Conservation (phyloP, 2,329 filamentous ascomycete species). For the Chaetomiaceae sp. region DNA sequence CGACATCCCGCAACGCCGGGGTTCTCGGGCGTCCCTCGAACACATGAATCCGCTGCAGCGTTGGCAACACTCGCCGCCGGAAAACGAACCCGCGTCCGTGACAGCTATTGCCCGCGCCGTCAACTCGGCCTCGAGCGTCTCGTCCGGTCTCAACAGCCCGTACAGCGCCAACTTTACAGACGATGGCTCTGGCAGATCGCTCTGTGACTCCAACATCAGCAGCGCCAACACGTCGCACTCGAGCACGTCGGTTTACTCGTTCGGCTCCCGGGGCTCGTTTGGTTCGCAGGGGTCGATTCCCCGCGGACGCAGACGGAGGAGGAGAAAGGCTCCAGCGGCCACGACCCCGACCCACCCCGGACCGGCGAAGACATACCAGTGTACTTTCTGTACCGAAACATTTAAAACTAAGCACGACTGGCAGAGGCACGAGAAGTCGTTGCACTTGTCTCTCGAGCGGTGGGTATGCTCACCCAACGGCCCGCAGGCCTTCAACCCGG, state of each 20-base stretch:
- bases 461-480: conserved; percentile 63
- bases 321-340: conserved; percentile 39
- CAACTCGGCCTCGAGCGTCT: conserved; percentile 47
- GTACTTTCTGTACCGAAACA: conserved; percentile 65
- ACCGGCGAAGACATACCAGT: conserved; percentile 57
- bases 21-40: conserved; percentile 47
- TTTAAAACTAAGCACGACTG: conserved; percentile 66
- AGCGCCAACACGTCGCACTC: conserved; percentile 59
- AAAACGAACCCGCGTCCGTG: conserved; percentile 57
- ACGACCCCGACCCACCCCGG: conserved; percentile 30
- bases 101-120: conserved; percentile 56
- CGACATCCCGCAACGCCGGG: conserved; percentile 64
- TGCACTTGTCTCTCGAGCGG: conserved; percentile 59
- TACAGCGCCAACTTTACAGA: conserved; percentile 56
- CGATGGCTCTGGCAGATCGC: conserved; percentile 55
- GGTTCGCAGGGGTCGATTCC: conserved; percentile 33
- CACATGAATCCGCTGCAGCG: conserved; percentile 55
- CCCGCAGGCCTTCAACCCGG: conserved; percentile 51
- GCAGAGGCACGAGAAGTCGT: conserved; percentile 66
- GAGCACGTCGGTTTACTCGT: conserved; percentile 56
- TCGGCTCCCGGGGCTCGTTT: conserved; percentile 47
- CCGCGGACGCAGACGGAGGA: conserved; percentile 47
- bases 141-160: conserved; percentile 55
- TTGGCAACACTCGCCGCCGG: conserved; percentile 56
- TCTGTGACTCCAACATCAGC: conserved; percentile 58